phyloP scores from a whole-genome alignment of 306 rosid genomes.

The Astragalus glycyphyllos region DNA sequence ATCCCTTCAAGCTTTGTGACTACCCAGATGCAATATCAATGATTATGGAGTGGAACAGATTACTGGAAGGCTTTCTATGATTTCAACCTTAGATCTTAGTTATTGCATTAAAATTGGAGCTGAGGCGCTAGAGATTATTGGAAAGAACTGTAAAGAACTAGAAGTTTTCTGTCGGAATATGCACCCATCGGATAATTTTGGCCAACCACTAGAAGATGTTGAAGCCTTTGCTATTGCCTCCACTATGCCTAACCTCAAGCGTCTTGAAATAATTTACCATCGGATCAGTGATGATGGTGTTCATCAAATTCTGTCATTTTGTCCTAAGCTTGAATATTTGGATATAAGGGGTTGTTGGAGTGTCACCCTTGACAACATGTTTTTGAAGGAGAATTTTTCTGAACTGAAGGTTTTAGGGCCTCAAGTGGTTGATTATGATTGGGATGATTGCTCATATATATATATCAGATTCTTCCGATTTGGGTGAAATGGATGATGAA shows the following conservation, averaged over 20 bases:
- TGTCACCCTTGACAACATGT: slow-evolving; percentile 65
- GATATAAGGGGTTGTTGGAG: slow-evolving; percentile 97
- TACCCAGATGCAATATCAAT: too few relatives aligned
- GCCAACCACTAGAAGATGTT: slow-evolving; percentile 68
- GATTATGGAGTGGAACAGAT: too few relatives aligned
- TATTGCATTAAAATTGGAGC: too few relatives aligned
- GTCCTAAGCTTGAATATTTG: slow-evolving; percentile 69
- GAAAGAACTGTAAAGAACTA: slow-evolving; percentile 79
- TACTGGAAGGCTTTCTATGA: too few relatives aligned
- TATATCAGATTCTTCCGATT: slow-evolving; percentile 65
- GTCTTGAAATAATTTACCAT: slow-evolving; percentile 86
- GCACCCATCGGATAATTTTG: slow-evolving; percentile 81
- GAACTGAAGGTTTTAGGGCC: slow-evolving; percentile 80
- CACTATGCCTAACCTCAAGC: slow-evolving; percentile 90
- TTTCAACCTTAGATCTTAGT: too few relatives aligned
- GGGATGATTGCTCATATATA: slow-evolving; percentile 71
- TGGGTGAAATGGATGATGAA: slow-evolving; percentile 54
- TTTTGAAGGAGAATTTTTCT: slow-evolving; percentile 61
- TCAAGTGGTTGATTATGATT: slow-evolving; percentile 59
- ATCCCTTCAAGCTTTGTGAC: too few relatives aligned
- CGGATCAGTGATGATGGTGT: slow-evolving; percentile 63
- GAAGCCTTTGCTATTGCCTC: slow-evolving; percentile 84
- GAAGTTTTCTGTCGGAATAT: slow-evolving; percentile 76
- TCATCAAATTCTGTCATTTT: slow-evolving; percentile 60
- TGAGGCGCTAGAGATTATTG: slow-evolving; percentile 41